Base-by-base conservation (phyloP, 768 basidiomycete genomes). In the Xerocomellus dryophilus region DNA sequence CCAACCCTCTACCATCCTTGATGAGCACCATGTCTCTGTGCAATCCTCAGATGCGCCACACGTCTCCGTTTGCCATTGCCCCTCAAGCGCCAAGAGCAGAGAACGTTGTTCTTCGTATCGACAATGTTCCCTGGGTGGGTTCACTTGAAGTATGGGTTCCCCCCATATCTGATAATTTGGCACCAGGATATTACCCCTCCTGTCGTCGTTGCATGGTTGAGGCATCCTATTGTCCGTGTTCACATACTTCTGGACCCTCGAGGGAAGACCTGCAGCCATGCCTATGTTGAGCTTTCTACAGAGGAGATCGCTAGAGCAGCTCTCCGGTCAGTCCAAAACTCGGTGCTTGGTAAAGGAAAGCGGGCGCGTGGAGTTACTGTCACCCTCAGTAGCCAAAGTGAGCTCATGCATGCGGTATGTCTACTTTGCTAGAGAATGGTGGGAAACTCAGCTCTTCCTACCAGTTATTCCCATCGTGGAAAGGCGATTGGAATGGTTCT, bases 111-210 rank as follows among this genome's bases (percentile, higher is more conserved):
- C 76, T 93, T 41, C 76, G 91, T 23, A 88, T 93, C 59, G 91
- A 93, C 66, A 93, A 93, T 62, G 89, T 93, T 50, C 91, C 91
- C 46, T 93, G 90, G 90, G 89, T 90, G 63, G 40, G 81, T 72
- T 43, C 39, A 46, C 43, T 49, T 21, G 56, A 27, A 25, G n/a
- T 14, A n/a, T 18, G 41, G 27, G 35, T 17, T 40, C 25, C 17
- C 21, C 12, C 17, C 3, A 4, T 43, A 32, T 47, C 59, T 59
- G 44, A 62, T 42, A 36, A 23, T 48, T 48, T 54, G 27, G 47
- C 25, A 52, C 2, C 53, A 92, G 89, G 91, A 93, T 66, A 91
- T 93, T 53, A 93, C 91, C 0, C 91, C 91, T 5, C 79, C 81
- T 18, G 83, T 81, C 50, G 87, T 91, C 48, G 70, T 68, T 10